A percentile compares a stretch with the other conserved stretches of the same genome.
Evolutionary conservation across 2,329 filamentous ascomycete species (phyloP).

Genomic region (Sclerotinia nivalis): DNA sequence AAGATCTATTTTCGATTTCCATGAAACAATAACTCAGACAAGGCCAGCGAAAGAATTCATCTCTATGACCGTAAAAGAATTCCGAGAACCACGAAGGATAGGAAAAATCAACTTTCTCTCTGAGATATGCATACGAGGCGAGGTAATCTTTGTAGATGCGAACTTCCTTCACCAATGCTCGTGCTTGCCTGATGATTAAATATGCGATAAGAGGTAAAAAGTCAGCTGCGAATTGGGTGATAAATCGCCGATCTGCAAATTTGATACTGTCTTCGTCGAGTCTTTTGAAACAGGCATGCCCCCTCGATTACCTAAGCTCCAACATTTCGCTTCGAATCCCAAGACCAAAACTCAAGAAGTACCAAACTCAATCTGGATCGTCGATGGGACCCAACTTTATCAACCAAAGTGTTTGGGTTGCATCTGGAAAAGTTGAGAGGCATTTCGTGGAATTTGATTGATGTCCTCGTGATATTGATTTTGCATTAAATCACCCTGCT

Average conservation of each 20-base stretch:
- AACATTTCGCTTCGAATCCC: slow-evolving; percentile 3
- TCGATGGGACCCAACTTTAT: slow-evolving; percentile 1
- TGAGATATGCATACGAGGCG: neutral
- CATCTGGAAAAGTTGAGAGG: slow-evolving; percentile 11
- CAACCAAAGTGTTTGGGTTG: slow-evolving; percentile 8
- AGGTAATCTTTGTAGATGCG: neutral
- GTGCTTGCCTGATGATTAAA: neutral
- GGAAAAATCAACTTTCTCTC: neutral
- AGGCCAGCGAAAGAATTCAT: neutral
- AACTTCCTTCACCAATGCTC: slow-evolving; percentile 3
- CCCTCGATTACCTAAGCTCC: neutral
- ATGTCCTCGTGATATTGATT: slow-evolving; percentile 21
- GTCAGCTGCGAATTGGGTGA: neutral
- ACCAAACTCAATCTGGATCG: slow-evolving; percentile 17
- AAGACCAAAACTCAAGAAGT: neutral
- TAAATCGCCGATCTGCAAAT: slow-evolving; percentile 17
- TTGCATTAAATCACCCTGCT: slow-evolving; percentile 21
- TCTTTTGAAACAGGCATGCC: neutral
- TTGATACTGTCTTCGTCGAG: neutral
- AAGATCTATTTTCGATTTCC: neutral
- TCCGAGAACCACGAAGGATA: neutral
- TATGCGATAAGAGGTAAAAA: neutral
- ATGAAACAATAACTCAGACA: neutral
- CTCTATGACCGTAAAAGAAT: neutral
- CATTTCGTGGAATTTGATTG: slow-evolving; percentile 13